Evolutionary conservation across 345 rosid genomes (phyloP), one percentile per base, ranked within the genome.

Genomic region (Sisymbrium altissimum): DNA sequence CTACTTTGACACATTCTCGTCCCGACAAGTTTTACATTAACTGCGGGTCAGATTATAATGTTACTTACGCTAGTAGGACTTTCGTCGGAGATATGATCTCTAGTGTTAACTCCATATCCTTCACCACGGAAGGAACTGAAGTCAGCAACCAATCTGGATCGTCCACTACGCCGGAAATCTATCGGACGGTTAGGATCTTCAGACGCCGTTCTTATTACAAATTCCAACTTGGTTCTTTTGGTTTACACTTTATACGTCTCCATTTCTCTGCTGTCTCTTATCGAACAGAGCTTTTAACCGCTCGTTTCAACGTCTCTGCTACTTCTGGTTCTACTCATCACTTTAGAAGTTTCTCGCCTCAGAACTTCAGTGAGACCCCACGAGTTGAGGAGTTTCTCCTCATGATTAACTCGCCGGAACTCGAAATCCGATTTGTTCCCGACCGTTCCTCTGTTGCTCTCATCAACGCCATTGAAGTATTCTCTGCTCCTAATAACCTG

Each of bases 381-480:
- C 6, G 30, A 11, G 59, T 75, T 21, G 72, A 81, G 64, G 96
- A 89, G 77, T 86, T 83, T 72, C 65, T 83, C 15, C 62, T 88
- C 6, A 78, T 27, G 52, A 78, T 80, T 19, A 4, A 63, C 0
- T 18, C 43, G 1, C 53, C 56, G 1, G 25, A 23, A 23, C 25
- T 23, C 25, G 0, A 48, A 0, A 60, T 89, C 69, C 52, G 7
- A 7, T 87, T 76, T 25, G 41, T 4, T 2, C 96, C 93, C 2
- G 25, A 32, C 9, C 76, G 0, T 7, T 67, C 81, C 4, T 86
- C 88, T 30, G 73, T 89, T 0, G 86, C 96, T 3, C 74, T 85
- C 57, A 58, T 86, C 19, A 92, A 85, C 46, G 96, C 96, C 56
- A 81, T 89, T 1, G 94, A 88, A 67, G 84, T 81, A 59, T 86